Base-by-base conservation (phyloP, 139 green algal species). In the Chlamydomonas asymmetrica region DNA sequence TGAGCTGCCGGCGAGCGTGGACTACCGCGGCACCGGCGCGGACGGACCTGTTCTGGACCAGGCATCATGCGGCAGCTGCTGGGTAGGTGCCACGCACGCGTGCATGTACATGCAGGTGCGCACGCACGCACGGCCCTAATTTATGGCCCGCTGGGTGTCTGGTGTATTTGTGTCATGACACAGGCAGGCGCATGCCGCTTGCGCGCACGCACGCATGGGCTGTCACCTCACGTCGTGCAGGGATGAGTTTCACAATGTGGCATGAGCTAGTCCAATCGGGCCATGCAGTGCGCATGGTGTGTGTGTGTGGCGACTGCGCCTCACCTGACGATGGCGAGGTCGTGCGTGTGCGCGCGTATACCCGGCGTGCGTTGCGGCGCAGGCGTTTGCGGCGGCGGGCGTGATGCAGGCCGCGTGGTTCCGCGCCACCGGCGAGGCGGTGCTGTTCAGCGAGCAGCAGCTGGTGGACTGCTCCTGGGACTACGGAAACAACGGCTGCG, bases 391-490 rank as follows among this genome's bases (percentile, higher is more conserved):
- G 18, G 76, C 75, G 2, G 56, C 41, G 62, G 59, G 67, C 23
- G 71, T 63, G 31, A 75, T 84, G 71, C 43, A 78, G 63, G 70
- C 57, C 16, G 76, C 80, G 16, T 90, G 83, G 78, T 86, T 76
- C 38, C 39, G 82, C 41, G 83, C 85, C 48, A 91, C 88, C 4
- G 82, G 84, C 27, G 41, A 87, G 75, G 40, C 62, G 8, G 41
- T 88, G 41, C 83, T 64, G 60, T 66, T 93, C 20, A 82, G 54
- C 13, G 86, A 93, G 79, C 88, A 93, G 80, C 88, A 93, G 78
- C 56, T 93, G 45, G 86, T 93, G 52, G 88, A 91, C 78, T 92
- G 87, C 81, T 59, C 74, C 29, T 92, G 87, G 87, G 57, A 87
- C 3, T 84, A 87, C 34, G 82, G 62, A 41, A 87, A 83, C 54